Evolutionary conservation across 495 filamentous ascomycete genomes (phyloP).

Genomic region (Bathelium albidoporum): DNA sequence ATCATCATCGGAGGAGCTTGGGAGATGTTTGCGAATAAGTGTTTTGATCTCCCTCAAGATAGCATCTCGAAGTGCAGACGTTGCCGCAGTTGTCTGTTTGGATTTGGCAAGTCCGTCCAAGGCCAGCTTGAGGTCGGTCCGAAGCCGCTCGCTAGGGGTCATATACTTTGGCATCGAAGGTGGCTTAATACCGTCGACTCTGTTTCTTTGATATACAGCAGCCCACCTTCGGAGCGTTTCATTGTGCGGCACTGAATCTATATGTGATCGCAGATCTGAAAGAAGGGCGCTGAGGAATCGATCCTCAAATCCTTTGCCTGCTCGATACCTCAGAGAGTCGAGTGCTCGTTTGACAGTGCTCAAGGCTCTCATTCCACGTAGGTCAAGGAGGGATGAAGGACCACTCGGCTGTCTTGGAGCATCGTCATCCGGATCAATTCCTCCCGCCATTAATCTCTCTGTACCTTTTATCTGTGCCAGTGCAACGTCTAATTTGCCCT

Average conservation of each 20-base stretch:
- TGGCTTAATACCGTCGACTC: constrained; percentile 56
- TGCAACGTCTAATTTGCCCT: constrained; percentile 68
- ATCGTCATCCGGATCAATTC: constrained; percentile 32
- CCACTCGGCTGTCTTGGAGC: constrained; percentile 5
- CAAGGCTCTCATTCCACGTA: constrained; percentile 68
- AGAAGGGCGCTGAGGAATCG: constrained; percentile 72
- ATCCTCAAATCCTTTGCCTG: constrained; percentile 78
- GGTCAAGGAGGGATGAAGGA: constrained; percentile 43
- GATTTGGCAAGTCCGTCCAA: constrained; percentile 71
- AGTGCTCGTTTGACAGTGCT: constrained; percentile 72
- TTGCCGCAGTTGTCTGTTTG: constrained; percentile 65
- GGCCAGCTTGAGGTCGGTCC: constrained; percentile 53
- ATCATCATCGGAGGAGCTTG: constrained; percentile 87
- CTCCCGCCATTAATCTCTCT: constrained; percentile 68
- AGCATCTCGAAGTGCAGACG: constrained; percentile 76
- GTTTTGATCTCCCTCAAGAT: constrained; percentile 77
- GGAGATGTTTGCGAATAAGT: constrained; percentile 74
- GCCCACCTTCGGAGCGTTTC: constrained; percentile 74
- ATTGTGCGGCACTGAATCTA: constrained; percentile 58
- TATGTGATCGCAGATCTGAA: constrained; percentile 68
- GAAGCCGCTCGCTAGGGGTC: constrained; percentile 53
- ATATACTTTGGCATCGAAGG: constrained; percentile 64
- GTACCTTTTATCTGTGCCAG: constrained; percentile 64
- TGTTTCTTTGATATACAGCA: constrained; percentile 47
- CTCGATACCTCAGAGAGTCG: constrained; percentile 58